Evolutionary conservation across 2,329 filamentous ascomycete genomes (phyloP).

Genomic region (Westerdykella aurantiaca): DNA sequence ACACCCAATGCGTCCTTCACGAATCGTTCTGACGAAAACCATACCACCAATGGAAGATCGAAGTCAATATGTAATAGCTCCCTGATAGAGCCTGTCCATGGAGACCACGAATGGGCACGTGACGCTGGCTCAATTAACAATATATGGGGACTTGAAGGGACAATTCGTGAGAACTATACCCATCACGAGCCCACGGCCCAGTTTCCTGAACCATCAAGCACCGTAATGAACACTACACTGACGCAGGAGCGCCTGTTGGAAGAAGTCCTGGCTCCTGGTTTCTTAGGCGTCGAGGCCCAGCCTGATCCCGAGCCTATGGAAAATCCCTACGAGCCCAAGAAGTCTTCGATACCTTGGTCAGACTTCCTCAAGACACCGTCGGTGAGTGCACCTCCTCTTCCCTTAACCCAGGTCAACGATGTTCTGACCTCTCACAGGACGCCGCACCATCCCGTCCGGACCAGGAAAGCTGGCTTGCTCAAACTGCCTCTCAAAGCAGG

Average conservation of each 20-base stretch:
- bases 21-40: not conserved
- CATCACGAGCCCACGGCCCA: constrained; percentile 37
- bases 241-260: constrained; percentile 39
- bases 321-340: constrained; percentile 14
- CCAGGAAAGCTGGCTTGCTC: not conserved
- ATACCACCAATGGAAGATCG: constrained; percentile 9
- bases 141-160: constrained; percentile 25
- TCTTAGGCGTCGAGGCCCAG: constrained; percentile 19
- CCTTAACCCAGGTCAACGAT: not conserved
- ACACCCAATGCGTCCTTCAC: constrained; percentile 5
- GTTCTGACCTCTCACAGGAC: too few relatives aligned
- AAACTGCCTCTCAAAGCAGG: not conserved
- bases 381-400: not conserved
- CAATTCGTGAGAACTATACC: constrained; percentile 32
- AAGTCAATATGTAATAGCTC: constrained; percentile 9
- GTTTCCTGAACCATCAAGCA: constrained; percentile 41
- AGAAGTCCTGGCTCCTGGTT: constrained; percentile 22
- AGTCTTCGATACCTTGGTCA: constrained; percentile 35
- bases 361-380: constrained; percentile 23
- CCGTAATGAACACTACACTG: constrained; percentile 38
- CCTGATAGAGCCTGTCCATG: not conserved
- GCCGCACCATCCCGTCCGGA: too few relatives aligned
- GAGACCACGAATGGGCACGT: not conserved
- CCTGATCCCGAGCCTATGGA: not conserved
- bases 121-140: not conserved